Base-by-base conservation (phyloP, 495 filamentous ascomycete species). In the Penicillium alfredii region DNA sequence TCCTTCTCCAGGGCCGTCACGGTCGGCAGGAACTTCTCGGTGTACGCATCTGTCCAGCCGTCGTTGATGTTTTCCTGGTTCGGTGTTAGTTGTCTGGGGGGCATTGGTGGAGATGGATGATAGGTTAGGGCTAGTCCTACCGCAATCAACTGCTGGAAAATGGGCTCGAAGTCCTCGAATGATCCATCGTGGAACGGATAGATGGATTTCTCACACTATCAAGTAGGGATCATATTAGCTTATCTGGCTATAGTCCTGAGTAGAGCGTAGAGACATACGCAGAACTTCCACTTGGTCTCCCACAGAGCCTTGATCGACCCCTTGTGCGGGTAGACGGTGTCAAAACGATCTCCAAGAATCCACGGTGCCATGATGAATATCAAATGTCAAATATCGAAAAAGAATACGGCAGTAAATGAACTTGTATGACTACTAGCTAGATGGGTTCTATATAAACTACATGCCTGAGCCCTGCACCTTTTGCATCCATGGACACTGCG, bases 141-240 rank as follows among this genome's bases (percentile, higher is more conserved):
- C 38, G 65, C 53, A 38, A 83, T 81, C 10, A 88, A 51, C 21
- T 75, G 58, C 12, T 72, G 42, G 37, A 88, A 85, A 25, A 88
- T 74, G n/a, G 79, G 78, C 40, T 77, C 70, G 42, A 90, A 88
- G 58, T 90, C 85, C 30, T 79, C 72, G 30, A 72, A 69, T 0
- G 64, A 56, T 12, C 81, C 78, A 52, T 87, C 84, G 60, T 86
- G 83, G 66, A 88, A 90, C 0, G 84, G 85, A 45, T 90, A 90
- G 16, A 88, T 65, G 22, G 76, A 70, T 56, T 76, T 77, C 23
- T 51, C 42, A 53, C 77, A 81, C 69, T 81, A 37, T n/a, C 19
- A 20, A n/a, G 4, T 23, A n/a, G 18, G 1, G 40, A 18, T 58
- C 38, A 53, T 45, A 6, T 7, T 17, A 3, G 26, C 19, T 24